Percentiles rank a stretch among this genome's conserved stretches.
Conservation (phyloP, 257 asterid species). For the Solanum dulcamara region DNA sequence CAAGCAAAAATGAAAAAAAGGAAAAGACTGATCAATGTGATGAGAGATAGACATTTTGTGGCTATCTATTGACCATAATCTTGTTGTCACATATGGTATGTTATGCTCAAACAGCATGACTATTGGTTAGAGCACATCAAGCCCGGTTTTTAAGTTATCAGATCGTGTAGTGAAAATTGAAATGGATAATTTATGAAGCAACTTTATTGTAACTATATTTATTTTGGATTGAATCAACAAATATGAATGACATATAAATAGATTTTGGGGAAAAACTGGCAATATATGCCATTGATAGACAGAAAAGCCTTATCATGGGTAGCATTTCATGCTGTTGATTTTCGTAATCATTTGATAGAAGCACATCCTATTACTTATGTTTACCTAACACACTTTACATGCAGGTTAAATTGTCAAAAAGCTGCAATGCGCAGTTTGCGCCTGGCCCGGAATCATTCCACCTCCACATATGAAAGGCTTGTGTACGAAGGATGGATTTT, state of each 20-base stretch:
- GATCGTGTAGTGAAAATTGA: background rate
- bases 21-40: background rate
- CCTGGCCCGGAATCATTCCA: slow-evolving; percentile 34
- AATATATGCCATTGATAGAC: background rate
- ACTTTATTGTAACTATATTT: background rate
- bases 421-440: slow-evolving; percentile 46
- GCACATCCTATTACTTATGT: background rate
- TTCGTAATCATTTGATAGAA: background rate
- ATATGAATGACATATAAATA: background rate
- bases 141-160: background rate
- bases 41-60: background rate
- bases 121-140: background rate
- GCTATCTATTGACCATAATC: background rate
- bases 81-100: background rate
- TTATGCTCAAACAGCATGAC: background rate
- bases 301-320: background rate
- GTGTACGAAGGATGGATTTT: slow-evolving; percentile 44
- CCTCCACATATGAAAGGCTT: slow-evolving; percentile 23
- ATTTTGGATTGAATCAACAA: background rate
- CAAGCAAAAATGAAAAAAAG: background rate
- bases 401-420: slow-evolving; percentile 41
- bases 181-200: background rate
- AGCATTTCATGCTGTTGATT: background rate
- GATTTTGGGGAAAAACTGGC: background rate
- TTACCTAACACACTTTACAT: background rate